Conservation (phyloP, 352 stramenopile species). For the Ophiocytium majus region DNA sequence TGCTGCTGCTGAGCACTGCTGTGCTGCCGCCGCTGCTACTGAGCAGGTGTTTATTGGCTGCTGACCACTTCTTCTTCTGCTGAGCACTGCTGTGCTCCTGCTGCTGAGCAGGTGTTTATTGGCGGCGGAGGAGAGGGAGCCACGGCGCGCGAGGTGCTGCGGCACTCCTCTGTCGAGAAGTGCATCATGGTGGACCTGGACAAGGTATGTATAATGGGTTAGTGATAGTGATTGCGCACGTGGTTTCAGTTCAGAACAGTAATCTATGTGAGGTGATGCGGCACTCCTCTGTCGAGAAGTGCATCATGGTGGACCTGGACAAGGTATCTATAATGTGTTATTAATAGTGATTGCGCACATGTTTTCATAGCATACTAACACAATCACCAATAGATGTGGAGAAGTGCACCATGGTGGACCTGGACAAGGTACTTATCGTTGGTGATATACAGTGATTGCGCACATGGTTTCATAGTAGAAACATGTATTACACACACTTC, state of each 20-base stretch:
- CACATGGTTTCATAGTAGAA: too few species aligned
- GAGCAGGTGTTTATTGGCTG: too few species aligned
- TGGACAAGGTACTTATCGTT: too few species aligned
- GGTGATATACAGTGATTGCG: too few species aligned
- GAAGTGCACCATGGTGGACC: constrained; percentile 70
- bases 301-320: constrained; percentile 91
- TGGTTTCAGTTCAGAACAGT: too few species aligned
- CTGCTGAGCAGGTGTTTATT: constrained; percentile 73
- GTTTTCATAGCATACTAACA: too few species aligned
- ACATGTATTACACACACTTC: too few species aligned
- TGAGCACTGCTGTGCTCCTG: background rate
- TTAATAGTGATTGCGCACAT: too few species aligned
- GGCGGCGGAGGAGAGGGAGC: constrained; percentile 86
- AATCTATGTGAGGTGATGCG: constrained; percentile 58
- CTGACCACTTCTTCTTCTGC: background rate
- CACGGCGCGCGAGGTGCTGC: constrained; percentile 83
- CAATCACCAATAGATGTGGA: too few species aligned
- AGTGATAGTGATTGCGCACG: too few species aligned
- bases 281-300: constrained; percentile 82
- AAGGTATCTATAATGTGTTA: too few species aligned
- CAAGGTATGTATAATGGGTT: too few species aligned
- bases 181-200: constrained; percentile 94
- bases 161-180: constrained; percentile 83
- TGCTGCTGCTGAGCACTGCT: background rate
- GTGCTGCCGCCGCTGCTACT: background rate